Percentiles rank a stretch among this genome's conserved stretches.
Conservation (phyloP, 2,329 filamentous ascomycete genomes). For the Plenodomus lindquistii region DNA sequence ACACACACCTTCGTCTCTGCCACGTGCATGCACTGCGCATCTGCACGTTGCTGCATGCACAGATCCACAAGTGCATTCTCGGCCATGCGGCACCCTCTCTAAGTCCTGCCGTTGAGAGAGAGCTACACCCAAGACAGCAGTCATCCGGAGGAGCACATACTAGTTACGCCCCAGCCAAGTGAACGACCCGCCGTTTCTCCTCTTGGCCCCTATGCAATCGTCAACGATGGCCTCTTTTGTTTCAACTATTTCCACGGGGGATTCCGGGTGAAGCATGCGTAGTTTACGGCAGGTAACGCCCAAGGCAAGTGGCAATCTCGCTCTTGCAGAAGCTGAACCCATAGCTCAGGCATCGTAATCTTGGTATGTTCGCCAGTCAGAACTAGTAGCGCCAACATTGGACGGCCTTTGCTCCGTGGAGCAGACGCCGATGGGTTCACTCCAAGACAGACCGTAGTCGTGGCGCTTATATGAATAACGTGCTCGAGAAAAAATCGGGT, state of each 20-base stretch:
- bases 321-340: conserved; percentile 4
- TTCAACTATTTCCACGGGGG: too few species aligned
- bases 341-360: neutral
- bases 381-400: neutral
- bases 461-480: neutral
- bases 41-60: too few species aligned
- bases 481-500: conserved; percentile 10
- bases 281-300: neutral
- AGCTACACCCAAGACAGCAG: too few species aligned
- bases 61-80: neutral
- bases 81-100: neutral
- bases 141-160: too few species aligned
- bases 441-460: neutral
- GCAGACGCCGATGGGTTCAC: neutral
- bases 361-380: neutral
- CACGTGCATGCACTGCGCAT: neutral
- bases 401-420: neutral
- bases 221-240: too few species aligned
- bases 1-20: neutral
- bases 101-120: too few species aligned
- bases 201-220: too few species aligned
- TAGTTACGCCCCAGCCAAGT: too few species aligned
- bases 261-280: conserved; percentile 9
- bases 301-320: conserved; percentile 1
- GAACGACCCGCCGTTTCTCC: too few species aligned